phyloP scores from a whole-genome alignment of 2,329 filamentous ascomycete genomes.

The Trichoderma cornu-damae region DNA sequence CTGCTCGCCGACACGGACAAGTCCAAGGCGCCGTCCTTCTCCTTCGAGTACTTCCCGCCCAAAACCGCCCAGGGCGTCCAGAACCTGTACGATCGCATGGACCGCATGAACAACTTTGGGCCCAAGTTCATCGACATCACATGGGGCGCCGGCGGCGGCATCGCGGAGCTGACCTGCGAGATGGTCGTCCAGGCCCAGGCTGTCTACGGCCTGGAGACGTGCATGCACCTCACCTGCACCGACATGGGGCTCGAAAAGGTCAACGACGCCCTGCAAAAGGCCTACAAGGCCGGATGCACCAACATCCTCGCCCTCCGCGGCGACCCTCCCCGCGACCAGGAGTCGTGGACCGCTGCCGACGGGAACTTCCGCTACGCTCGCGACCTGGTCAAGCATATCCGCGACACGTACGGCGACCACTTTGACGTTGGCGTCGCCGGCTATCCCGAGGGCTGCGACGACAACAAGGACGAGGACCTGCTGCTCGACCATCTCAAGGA shows the following conservation, averaged over 20 bases:
- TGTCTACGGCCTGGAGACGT: slow-evolving; percentile 93
- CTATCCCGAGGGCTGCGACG: slow-evolving; percentile 92
- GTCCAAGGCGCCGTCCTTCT: slow-evolving; percentile 81
- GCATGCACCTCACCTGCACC: slow-evolving; percentile 98
- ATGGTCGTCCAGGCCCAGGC: slow-evolving; percentile 97
- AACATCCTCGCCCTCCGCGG: slow-evolving; percentile 93
- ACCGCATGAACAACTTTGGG: slow-evolving; percentile 92
- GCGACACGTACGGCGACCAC: slow-evolving; percentile 62
- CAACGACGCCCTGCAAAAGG: slow-evolving; percentile 78
- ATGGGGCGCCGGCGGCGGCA: slow-evolving; percentile 90
- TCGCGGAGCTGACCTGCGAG: slow-evolving; percentile 89
- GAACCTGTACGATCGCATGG: slow-evolving; percentile 98
- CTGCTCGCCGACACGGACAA: slow-evolving; percentile 80
- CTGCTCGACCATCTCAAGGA: slow-evolving; percentile 92
- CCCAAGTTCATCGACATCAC: slow-evolving; percentile 98
- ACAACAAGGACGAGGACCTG: slow-evolving; percentile 78
- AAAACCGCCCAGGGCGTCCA: slow-evolving; percentile 97
- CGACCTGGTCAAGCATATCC: slow-evolving; percentile 83
- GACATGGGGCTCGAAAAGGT: slow-evolving; percentile 94
- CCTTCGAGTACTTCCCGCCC: slow-evolving; percentile 98
- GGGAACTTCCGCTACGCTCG: slow-evolving; percentile 87
- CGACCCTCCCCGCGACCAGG: slow-evolving; percentile 87
- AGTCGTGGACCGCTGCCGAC: slow-evolving; percentile 85
- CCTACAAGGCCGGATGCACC: slow-evolving; percentile 92
- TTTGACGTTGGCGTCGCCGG: slow-evolving; percentile 98